Evolutionary conservation across 2,329 filamentous ascomycete genomes (phyloP), one percentile per base, ranked within the genome.

Genomic region (Biscogniauxia mediterranea): DNA sequence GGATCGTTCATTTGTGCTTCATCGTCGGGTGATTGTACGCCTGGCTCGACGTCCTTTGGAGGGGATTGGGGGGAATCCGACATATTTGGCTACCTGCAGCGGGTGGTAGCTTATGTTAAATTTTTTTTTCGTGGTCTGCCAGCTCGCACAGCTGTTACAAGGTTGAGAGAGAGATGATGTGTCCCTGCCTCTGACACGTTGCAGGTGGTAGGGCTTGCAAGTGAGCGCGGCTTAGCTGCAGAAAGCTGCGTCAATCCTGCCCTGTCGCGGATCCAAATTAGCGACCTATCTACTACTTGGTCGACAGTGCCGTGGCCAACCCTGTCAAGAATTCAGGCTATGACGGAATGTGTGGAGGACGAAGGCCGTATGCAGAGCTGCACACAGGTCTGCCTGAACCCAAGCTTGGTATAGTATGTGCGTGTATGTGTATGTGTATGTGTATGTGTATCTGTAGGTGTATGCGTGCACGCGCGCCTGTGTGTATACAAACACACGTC

Each of bases 1-100:
- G 85, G 82, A 78, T 93, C 91, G 82, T 96, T 93, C 91, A 96
- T 96, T 86, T 90, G 89, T 84, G 89, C 89, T 84, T 95, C 92
- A 83, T 96, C 92, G 82, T 95, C 93, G 84, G 89, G 89, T 83
- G 93, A 96, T 84, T 92, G 91, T 86, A 86, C 90, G 86, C 87
- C 89, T 85, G 89, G 90, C 85, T 97, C 94, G 85, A 93, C 91
- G 83, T 96, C 92, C 85, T 96, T 95, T 76, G 91, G 89, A 84
- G 93, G 92, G 87, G 90, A 93, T 87, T 92, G 84, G 79, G 84
- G 83, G 80, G 85, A 86, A 79, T 86, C 91, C 84, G 93, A 96
- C 93, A 97, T 95, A 92, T 91, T 89, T 89, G 87, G 87, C 84
- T 85, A 84, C 81, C 81, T 85, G 84, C 83, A 86, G 83, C 83